A percentile compares a stretch with the other conserved stretches of the same genome.
Conservation (phyloP, 129 eudicot species). For the Flaveria ramosissima region DNA sequence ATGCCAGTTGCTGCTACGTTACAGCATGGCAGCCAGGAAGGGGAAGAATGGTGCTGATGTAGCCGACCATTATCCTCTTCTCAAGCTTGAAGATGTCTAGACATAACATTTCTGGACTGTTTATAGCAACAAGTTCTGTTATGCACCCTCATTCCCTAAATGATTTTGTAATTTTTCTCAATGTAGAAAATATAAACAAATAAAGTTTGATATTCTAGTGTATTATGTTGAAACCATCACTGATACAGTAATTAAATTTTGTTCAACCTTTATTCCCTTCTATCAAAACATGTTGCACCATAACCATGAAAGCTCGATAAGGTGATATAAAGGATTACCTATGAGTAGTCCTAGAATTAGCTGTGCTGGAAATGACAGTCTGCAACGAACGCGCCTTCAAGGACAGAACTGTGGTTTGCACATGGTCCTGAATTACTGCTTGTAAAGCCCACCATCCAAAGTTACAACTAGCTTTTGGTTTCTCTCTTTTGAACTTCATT, state of each 20-base stretch:
- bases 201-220: neutral
- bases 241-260: neutral
- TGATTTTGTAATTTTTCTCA: neutral
- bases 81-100: conserved; percentile 38
- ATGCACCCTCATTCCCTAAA: neutral
- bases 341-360: neutral
- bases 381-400: neutral
- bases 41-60: conserved; percentile 35
- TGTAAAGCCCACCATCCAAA: too few relatives aligned
- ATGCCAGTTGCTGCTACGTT: conserved; percentile 51
- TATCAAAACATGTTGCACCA: neutral
- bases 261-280: neutral
- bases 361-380: neutral
- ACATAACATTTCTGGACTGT: neutral
- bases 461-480: too few relatives aligned
- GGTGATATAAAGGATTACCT: neutral
- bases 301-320: neutral
- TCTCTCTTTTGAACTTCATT: too few relatives aligned
- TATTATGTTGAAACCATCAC: neutral
- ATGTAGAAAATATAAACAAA: neutral
- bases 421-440: neutral
- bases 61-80: conserved; percentile 59
- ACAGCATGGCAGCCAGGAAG: conserved; percentile 12
- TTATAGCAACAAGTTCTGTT: neutral
- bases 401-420: neutral